Evolutionary conservation across 495 filamentous ascomycete species (phyloP).

Genomic region (Penicillium paradoxum): DNA sequence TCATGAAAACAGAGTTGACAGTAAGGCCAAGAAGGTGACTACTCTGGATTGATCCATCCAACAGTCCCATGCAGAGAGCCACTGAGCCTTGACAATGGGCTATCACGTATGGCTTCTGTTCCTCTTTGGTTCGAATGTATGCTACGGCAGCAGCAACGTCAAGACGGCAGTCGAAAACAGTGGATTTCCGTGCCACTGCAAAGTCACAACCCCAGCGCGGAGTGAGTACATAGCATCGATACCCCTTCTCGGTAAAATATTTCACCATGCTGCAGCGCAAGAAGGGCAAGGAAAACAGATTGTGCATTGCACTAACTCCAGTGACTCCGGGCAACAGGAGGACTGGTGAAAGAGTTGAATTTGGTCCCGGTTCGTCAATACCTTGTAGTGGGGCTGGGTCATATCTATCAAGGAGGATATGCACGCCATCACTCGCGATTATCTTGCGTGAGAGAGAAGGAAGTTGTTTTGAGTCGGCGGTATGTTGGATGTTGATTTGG

Average conservation of each 20-base stretch:
- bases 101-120: conserved; percentile 50
- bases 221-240: too few relatives aligned
- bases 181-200: too few relatives aligned
- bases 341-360: neutral
- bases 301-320: too few relatives aligned
- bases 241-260: too few relatives aligned
- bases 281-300: too few relatives aligned
- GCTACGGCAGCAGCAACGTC: conserved; percentile 57
- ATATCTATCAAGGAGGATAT: neutral
- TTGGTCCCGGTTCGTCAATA: too few relatives aligned
- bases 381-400: neutral
- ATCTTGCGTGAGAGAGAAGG: neutral
- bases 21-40: conserved; percentile 48
- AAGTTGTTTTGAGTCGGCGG: neutral
- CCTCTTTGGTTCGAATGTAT: conserved; percentile 41
- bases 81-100: conserved; percentile 65
- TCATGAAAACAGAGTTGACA: conserved; percentile 60
- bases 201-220: too few relatives aligned
- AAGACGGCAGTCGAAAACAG: conserved; percentile 55
- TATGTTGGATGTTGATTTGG: neutral
- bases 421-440: neutral
- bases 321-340: conserved; percentile 16
- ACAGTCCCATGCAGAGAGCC: conserved; percentile 52
- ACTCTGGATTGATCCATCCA: conserved; percentile 55
- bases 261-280: too few relatives aligned